Conservation (phyloP, 192 early-diverging fungal genomes). For the Coemansia sp. region DNA sequence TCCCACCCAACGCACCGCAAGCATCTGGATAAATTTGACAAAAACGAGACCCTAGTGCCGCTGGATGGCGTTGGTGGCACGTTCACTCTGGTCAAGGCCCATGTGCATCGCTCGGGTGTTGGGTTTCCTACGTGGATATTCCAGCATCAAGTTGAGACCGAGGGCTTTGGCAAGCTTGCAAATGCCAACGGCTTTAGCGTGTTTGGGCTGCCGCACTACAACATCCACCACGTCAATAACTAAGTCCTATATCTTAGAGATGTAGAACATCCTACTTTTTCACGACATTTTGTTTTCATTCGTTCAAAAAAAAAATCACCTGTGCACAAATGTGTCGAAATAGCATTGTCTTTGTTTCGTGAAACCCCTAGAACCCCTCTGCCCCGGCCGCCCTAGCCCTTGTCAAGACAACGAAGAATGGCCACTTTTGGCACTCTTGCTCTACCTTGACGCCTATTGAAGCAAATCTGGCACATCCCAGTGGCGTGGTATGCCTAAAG, state of each 20-base stretch:
- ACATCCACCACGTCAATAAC: conserved; percentile 57
- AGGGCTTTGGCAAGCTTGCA: conserved; percentile 71
- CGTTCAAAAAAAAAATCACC: too few relatives aligned
- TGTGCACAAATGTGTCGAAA: too few relatives aligned
- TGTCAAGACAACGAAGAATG: too few relatives aligned
- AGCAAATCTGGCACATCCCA: too few relatives aligned
- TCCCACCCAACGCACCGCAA: conserved; percentile 37
- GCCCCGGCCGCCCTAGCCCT: too few relatives aligned
- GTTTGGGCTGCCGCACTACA: conserved; percentile 61
- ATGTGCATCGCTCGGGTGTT: conserved; percentile 65
- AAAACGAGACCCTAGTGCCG: conserved; percentile 51
- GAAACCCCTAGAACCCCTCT: too few relatives aligned
- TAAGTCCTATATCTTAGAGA: too few relatives aligned
- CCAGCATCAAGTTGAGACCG: conserved; percentile 68
- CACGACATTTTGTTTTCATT: too few relatives aligned
- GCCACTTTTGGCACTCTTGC: too few relatives aligned
- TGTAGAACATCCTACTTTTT: too few relatives aligned
- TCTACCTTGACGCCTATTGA: too few relatives aligned
- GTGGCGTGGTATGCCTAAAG: not conserved
- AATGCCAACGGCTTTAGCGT: conserved; percentile 61
- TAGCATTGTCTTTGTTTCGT: too few relatives aligned
- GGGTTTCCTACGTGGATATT: conserved; percentile 62
- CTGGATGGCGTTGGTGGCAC: conserved; percentile 71
- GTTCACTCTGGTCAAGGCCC: conserved; percentile 62
- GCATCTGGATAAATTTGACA: conserved; percentile 38